Percentiles rank a stretch among this genome's conserved stretches.
These are phyloP conservation scores for Trichodelitschia bisporula DNA, from an alignment of 495 filamentous ascomycete species.

Conservation along the genomic window DNA sequence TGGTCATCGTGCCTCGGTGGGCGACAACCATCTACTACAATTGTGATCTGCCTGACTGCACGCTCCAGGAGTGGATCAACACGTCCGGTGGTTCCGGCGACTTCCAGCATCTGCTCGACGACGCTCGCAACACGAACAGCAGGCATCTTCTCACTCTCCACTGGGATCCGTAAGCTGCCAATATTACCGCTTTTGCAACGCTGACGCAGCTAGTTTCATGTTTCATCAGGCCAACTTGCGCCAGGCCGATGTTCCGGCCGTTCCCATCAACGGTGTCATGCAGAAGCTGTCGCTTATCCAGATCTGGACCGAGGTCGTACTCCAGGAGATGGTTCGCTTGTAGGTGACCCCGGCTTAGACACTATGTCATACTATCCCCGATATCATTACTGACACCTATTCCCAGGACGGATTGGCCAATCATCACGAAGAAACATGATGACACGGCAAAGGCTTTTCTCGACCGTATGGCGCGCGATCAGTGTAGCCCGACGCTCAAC, in stretches of 20 bases:
- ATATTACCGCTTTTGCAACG: slow-evolving; percentile 22
- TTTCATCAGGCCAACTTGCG: slow-evolving; percentile 36
- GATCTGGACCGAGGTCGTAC: slow-evolving; percentile 33
- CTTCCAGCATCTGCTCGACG: slow-evolving; percentile 23
- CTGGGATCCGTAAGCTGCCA: slow-evolving; percentile 24
- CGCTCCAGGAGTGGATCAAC: slow-evolving; percentile 31
- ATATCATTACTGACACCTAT: slow-evolving; percentile 1
- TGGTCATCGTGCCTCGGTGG: slow-evolving; percentile 35
- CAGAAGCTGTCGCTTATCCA: slow-evolving; percentile 29
- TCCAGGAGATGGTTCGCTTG: slow-evolving; percentile 31
- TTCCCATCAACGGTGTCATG: slow-evolving; percentile 26
- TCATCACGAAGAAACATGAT: slow-evolving; percentile 1
- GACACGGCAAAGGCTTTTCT: neutral
- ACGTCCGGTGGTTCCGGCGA: slow-evolving; percentile 27
- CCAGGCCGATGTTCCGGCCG: slow-evolving; percentile 20
- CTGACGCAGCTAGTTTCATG: too few species aligned
- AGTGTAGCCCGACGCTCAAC: slow-evolving; percentile 18
- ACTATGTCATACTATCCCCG: too few species aligned
- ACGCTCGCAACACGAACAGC: slow-evolving; percentile 26
- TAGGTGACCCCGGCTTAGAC: slow-evolving; percentile 2
- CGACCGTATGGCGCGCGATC: slow-evolving; percentile 1
- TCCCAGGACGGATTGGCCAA: slow-evolving; percentile 3
- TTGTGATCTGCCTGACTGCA: slow-evolving; percentile 30
- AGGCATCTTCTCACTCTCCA: slow-evolving; percentile 29
- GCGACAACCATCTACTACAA: slow-evolving; percentile 41